Evolutionary conservation across 1,139 yeast genomes (phyloP).

Genomic region (Zygoascus sp.): DNA sequence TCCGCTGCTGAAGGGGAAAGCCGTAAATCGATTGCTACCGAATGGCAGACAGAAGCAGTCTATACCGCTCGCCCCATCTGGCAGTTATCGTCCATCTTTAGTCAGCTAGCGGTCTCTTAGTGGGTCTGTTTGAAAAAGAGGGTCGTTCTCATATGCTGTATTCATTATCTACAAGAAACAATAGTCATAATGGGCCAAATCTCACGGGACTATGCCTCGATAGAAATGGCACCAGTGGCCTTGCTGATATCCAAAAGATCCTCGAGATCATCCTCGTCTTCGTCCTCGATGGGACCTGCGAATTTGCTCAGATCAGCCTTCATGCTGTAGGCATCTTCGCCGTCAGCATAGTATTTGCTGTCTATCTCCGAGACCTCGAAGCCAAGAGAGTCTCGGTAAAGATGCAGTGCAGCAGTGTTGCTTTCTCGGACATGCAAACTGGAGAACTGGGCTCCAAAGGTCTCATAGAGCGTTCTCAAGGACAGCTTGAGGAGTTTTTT

Average conservation of each 20-base stretch:
- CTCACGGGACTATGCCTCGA: constrained; percentile 3
- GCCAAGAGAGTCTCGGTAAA: constrained; percentile 78
- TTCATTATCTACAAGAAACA: too few species aligned
- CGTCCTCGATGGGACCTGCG: constrained; percentile 19
- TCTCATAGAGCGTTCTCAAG: constrained; percentile 73
- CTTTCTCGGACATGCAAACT: constrained; percentile 91
- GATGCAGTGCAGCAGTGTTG: constrained; percentile 88
- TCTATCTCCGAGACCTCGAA: constrained; percentile 80
- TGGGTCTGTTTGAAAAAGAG: too few species aligned
- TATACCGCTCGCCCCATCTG: too few species aligned
- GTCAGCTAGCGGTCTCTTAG: too few species aligned
- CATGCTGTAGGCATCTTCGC: constrained; percentile 99
- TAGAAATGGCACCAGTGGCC: constrained; percentile 9
- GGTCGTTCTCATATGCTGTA: too few species aligned
- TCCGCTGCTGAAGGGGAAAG: too few species aligned
- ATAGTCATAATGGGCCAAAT: too few species aligned
- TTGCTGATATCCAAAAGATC: constrained; percentile 17
- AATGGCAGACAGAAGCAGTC: too few species aligned
- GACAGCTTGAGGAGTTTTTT: constrained; percentile 91
- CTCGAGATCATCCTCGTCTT: constrained; percentile 32
- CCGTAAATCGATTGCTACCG: too few species aligned
- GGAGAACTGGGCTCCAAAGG: constrained; percentile 77
- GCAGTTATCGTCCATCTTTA: too few species aligned
- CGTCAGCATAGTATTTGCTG: constrained; percentile 87
- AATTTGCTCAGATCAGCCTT: constrained; percentile 34